Conservation (phyloP, 768 basidiomycete species). For the Dacryopinax spathularia region DNA sequence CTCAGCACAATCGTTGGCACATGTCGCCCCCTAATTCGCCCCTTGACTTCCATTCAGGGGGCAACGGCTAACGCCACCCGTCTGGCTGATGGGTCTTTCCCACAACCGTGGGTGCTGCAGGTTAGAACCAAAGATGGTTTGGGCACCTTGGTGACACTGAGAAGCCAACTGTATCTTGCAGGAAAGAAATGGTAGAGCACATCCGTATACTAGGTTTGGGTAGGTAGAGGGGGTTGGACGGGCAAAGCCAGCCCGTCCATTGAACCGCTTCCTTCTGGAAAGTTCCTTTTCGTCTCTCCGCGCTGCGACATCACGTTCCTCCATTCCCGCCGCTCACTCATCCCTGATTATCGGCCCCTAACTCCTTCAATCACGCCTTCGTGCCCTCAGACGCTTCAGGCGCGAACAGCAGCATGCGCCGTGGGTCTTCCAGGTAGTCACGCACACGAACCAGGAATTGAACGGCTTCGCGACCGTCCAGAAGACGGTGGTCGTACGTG, state of each 20-base stretch:
- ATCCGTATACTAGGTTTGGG: background rate
- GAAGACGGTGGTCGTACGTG: constrained; percentile 88
- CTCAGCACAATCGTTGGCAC: background rate
- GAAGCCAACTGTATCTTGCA: background rate
- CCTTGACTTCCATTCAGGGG: background rate
- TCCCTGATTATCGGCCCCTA: background rate
- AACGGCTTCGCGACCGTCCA: constrained; percentile 91
- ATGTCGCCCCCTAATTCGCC: background rate
- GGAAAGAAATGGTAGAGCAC: background rate
- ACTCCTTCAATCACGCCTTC: background rate
- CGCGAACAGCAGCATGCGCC: constrained; percentile 57
- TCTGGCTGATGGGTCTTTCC: background rate
- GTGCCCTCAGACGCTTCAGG: background rate
- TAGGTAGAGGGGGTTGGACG: background rate
- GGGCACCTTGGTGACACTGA: background rate
- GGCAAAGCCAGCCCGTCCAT: background rate
- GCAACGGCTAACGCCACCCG: background rate
- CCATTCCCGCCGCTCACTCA: background rate
- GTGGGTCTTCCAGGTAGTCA: constrained; percentile 89
- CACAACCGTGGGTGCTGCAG: background rate
- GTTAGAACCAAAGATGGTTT: background rate
- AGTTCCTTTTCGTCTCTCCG: background rate
- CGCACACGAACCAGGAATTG: constrained; percentile 94
- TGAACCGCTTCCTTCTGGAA: background rate
- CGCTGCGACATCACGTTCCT: background rate